These are phyloP conservation scores for Paecilomyces fulvus DNA, from an alignment of 2,329 filamentous ascomycete genomes.

Conservation along the genomic window DNA sequence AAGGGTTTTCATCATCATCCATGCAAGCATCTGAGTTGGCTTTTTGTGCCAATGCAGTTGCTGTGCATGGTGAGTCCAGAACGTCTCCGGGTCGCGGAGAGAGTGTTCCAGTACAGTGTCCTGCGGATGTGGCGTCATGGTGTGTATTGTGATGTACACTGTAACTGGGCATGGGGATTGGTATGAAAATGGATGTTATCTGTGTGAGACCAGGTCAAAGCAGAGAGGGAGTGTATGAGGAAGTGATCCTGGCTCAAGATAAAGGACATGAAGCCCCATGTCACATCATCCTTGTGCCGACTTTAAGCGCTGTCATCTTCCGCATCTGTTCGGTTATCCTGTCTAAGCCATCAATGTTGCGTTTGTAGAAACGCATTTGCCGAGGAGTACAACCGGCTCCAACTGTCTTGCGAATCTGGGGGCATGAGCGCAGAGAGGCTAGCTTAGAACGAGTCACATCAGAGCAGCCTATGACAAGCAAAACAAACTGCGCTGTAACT, in stretches of 20 bases:
- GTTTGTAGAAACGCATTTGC: not conserved
- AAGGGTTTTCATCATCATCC: conserved; percentile 56
- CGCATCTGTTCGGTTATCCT: not conserved
- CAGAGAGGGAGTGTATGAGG: not conserved
- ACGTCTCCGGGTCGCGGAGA: conserved; percentile 59
- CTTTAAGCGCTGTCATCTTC: not conserved
- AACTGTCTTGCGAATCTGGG: not conserved
- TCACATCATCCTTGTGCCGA: not conserved
- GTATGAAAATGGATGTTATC: not conserved
- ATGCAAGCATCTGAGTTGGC: conserved; percentile 55
- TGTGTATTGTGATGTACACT: conserved; percentile 1
- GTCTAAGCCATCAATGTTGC: not conserved
- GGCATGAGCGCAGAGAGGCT: not conserved
- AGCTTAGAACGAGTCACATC: not conserved
- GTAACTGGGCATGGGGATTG: not conserved
- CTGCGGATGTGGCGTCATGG: conserved; percentile 32
- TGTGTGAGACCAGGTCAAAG: not conserved
- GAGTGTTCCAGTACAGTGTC: conserved; percentile 48
- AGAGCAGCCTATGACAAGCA: not conserved
- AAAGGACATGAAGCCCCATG: not conserved
- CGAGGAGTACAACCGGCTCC: not conserved
- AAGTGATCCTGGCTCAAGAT: not conserved
- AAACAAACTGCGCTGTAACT: not conserved
- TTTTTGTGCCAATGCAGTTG: conserved; percentile 73
- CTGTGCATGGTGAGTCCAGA: conserved; percentile 68